phyloP scores from a whole-genome alignment of 352 stramenopile species.

The Peronospora farinosa region DNA sequence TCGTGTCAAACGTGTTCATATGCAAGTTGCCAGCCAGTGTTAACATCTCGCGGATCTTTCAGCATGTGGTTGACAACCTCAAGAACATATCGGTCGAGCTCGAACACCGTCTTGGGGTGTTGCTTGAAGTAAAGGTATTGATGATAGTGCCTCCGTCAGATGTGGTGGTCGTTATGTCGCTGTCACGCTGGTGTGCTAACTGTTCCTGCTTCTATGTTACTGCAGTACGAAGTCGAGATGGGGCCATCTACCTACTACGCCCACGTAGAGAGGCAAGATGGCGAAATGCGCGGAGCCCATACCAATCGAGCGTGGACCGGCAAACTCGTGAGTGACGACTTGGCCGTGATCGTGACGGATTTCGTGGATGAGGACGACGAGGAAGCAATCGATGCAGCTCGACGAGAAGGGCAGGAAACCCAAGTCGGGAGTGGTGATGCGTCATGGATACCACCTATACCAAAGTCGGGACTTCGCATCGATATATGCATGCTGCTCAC shows the following conservation, averaged over 20 bases:
- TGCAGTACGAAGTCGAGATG: slow-evolving; percentile 30
- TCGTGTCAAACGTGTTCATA: slow-evolving; percentile 51
- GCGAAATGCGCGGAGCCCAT: slow-evolving; percentile 31
- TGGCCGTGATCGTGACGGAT: slow-evolving; percentile 36
- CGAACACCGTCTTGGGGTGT: slow-evolving; percentile 32
- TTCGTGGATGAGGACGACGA: slow-evolving; percentile 47
- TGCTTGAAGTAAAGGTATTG: slow-evolving; percentile 35
- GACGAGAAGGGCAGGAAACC: slow-evolving; percentile 7
- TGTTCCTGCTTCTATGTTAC: slow-evolving; percentile 1
- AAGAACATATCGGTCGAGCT: slow-evolving; percentile 30
- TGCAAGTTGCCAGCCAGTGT: slow-evolving; percentile 42
- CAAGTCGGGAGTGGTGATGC: slow-evolving; percentile 18
- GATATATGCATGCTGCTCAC: slow-evolving; percentile 30
- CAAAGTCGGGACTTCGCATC: slow-evolving; percentile 21
- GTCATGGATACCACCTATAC: slow-evolving; percentile 7
- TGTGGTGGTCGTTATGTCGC: background rate
- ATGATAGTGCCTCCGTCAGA: slow-evolving; percentile 17
- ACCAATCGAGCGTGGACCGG: slow-evolving; percentile 36
- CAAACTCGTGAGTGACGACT: slow-evolving; percentile 33
- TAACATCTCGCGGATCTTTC: slow-evolving; percentile 31
- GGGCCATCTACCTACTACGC: slow-evolving; percentile 32
- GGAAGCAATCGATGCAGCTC: slow-evolving; percentile 16
- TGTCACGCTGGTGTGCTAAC: slow-evolving; percentile 3
- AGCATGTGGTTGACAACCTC: slow-evolving; percentile 30
- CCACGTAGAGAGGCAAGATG: slow-evolving; percentile 33